A percentile compares a stretch with the other conserved stretches of the same genome.
phyloP scores from a whole-genome alignment of 345 rosid species.

The Lepidium didymum region DNA sequence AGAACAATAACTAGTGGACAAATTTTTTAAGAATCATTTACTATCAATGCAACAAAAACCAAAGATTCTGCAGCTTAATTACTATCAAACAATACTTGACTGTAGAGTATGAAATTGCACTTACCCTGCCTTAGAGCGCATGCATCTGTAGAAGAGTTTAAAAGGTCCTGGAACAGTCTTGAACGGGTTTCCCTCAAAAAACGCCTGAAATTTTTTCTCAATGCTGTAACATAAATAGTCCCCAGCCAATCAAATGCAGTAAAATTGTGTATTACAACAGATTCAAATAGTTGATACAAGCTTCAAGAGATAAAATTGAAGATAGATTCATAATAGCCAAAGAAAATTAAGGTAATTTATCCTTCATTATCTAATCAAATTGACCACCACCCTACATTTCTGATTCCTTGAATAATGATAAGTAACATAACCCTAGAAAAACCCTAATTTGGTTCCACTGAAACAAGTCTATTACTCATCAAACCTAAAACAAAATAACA shows the following conservation, averaged over 20 bases:
- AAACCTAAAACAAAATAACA: background rate
- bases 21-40: background rate
- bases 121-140: conserved; percentile 98
- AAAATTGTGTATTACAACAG: background rate
- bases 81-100: background rate
- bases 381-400: background rate
- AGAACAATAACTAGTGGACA: background rate
- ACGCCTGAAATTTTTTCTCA: conserved; percentile 47
- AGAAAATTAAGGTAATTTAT: background rate
- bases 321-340: background rate
- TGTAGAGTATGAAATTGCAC: conserved; percentile 10
- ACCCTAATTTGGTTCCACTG: background rate
- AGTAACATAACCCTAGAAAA: conserved; percentile 7
- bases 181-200: conserved; percentile 96
- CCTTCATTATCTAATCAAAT: background rate
- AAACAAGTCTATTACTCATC: background rate
- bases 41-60: background rate
- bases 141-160: conserved; percentile 83
- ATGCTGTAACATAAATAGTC: background rate
- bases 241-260: background rate
- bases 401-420: background rate
- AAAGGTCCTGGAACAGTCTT: conserved; percentile 98
- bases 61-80: background rate
- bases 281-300: background rate
- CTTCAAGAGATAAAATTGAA: background rate